Evolutionary conservation across 2,329 filamentous ascomycete genomes (phyloP).

Genomic region (Blastomyces silverae): DNA sequence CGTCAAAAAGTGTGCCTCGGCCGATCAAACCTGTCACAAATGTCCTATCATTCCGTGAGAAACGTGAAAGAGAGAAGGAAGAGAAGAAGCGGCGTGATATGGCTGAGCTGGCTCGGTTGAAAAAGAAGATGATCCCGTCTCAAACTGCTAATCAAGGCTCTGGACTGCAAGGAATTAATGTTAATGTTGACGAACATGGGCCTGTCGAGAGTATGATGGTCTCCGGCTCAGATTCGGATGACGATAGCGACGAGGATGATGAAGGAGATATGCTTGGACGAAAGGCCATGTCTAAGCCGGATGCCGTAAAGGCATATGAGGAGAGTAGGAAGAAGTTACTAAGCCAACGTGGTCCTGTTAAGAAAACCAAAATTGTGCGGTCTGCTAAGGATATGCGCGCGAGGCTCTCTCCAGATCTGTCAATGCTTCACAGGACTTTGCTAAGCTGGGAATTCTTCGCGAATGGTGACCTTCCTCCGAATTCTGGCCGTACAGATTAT

Average conservation of each 20-base stretch:
- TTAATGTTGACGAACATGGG: constrained; percentile 71
- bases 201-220: constrained; percentile 84
- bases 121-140: constrained; percentile 43
- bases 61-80: constrained; percentile 66
- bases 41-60: constrained; percentile 59
- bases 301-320: constrained; percentile 42
- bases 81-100: constrained; percentile 67
- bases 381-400: constrained; percentile 92
- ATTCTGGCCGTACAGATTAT: constrained; percentile 61
- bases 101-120: constrained; percentile 63
- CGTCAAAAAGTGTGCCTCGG: constrained; percentile 17
- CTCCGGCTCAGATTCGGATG: constrained; percentile 56
- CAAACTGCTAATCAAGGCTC: constrained; percentile 70
- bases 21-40: constrained; percentile 30
- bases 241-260: constrained; percentile 70
- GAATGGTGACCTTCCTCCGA: constrained; percentile 74
- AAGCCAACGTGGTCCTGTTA: constrained; percentile 64
- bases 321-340: constrained; percentile 44
- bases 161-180: constrained; percentile 63
- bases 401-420: constrained; percentile 81
- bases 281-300: constrained; percentile 35
- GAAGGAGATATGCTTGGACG: constrained; percentile 46
- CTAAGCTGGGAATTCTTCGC: constrained; percentile 95
- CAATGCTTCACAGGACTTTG: constrained; percentile 74
- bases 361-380: constrained; percentile 71